Base-by-base conservation (phyloP, 257 asterid genomes). In the Scutellaria baicalensis region DNA sequence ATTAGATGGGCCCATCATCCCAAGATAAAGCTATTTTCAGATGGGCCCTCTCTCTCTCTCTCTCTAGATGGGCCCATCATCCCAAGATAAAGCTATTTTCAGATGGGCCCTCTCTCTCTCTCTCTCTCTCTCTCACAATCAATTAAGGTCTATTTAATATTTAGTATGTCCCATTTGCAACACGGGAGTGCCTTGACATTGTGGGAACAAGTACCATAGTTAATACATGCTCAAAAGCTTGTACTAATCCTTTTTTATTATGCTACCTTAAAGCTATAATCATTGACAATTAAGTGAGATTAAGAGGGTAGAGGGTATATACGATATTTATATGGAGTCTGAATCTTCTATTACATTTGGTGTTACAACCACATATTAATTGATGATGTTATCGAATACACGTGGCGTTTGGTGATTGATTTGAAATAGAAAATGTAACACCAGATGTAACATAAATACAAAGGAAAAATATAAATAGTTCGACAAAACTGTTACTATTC, bases 41-140 rank as follows among this genome's bases (percentile, higher is more conserved):
- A 63, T 39, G 55, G 64, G 44, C 64, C 64, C 31, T 6, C 20
- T 11, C 1, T 31, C 5, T 47, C 0, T 4, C 8, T 5, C 48
- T 17, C n/a, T n/a, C n/a, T n/a, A n/a, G n/a, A n/a, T 59, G 78
- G 81, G 75, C 68, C 77, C 77, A 58, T 4, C 0, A 42, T 36
- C 45, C 17, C 39, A 3, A 5, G 12, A 3, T 45, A 67, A 58
- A 66, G 69, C 42, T 60, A 23, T 14, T 38, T 17, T 6, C 6
- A 38, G 5, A 63, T 39, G 55, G 64, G 44, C 64, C 64, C 31
- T 6, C 20, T 11, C 1, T 31, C 5, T 47, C 0, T 4, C 8
- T 5, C 48, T 17, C 31, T 6, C 20, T 11, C 1, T 31, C 5
- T 47, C 0, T 4, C 8, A 1, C 48, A 6, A 60, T 16, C 16